Evolutionary conservation across 495 filamentous ascomycete genomes (phyloP).

Genomic region (Aspergillus avenaceus): DNA sequence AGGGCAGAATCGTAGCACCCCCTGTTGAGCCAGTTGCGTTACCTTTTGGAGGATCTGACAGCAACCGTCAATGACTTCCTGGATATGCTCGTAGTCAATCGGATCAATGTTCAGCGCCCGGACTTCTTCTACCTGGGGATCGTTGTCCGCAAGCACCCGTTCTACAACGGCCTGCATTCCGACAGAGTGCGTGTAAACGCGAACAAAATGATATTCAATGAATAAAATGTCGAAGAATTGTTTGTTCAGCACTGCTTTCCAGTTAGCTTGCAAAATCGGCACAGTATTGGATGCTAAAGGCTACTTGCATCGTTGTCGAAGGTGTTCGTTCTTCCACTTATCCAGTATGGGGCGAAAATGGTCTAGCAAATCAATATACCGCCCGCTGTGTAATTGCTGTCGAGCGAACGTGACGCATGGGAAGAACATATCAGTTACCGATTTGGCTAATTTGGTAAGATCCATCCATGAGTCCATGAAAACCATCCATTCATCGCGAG

Average conservation of each 20-base stretch:
- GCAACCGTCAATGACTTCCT: slow-evolving; percentile 53
- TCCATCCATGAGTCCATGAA: slow-evolving; percentile 53
- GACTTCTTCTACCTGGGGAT: slow-evolving; percentile 35
- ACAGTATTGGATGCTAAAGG: background rate
- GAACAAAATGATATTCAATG: slow-evolving; percentile 53
- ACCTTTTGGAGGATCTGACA: slow-evolving; percentile 48
- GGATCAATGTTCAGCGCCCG: slow-evolving; percentile 47
- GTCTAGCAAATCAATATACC: slow-evolving; percentile 50
- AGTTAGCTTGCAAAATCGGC: no score
- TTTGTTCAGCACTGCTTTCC: slow-evolving; percentile 35
- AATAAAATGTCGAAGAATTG: slow-evolving; percentile 44
- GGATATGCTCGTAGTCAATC: slow-evolving; percentile 52
- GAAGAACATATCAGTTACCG: slow-evolving; percentile 51
- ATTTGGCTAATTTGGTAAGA: slow-evolving; percentile 49
- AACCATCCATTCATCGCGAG: slow-evolving; percentile 35
- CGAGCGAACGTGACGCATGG: slow-evolving; percentile 47
- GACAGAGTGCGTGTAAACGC: slow-evolving; percentile 50
- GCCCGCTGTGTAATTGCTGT: slow-evolving; percentile 47
- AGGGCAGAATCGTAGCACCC: slow-evolving; percentile 44
- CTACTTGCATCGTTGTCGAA: slow-evolving; percentile 33
- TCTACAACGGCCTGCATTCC: slow-evolving; percentile 54
- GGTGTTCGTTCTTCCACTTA: slow-evolving; percentile 48
- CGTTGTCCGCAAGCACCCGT: slow-evolving; percentile 37
- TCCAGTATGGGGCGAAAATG: slow-evolving; percentile 48
- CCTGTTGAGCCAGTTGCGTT: slow-evolving; percentile 35